Percentiles rank a stretch among this genome's conserved stretches.
Conservation (phyloP, 257 asterid genomes). For the Salvia rosmarinus region DNA sequence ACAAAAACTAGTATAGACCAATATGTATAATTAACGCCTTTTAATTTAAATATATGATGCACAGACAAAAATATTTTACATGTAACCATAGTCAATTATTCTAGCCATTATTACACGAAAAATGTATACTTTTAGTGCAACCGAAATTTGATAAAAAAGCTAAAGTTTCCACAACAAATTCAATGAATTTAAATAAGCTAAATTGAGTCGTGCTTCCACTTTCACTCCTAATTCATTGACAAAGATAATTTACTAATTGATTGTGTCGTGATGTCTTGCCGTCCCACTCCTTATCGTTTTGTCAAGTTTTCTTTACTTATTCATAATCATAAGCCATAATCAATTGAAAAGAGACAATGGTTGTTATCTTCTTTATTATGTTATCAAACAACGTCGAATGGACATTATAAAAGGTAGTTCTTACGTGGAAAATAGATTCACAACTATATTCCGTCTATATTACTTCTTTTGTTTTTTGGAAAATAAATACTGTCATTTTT, state of each 20-base stretch:
- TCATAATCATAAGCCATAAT: background rate
- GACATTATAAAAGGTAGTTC: background rate
- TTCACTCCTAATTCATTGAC: background rate
- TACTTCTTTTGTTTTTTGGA: too few relatives aligned
- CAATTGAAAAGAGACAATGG: background rate
- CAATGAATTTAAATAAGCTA: background rate
- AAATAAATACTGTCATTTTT: too few relatives aligned
- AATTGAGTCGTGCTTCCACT: background rate
- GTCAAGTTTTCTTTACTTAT: background rate
- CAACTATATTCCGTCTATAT: background rate
- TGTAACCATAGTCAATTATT: background rate
- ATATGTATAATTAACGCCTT: too few relatives aligned
- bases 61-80: too few relatives aligned
- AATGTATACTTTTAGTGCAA: too few relatives aligned
- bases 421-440: background rate
- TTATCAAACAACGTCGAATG: background rate
- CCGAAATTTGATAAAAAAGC: too few relatives aligned
- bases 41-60: too few relatives aligned
- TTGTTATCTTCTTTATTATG: background rate
- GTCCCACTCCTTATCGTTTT: background rate
- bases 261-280: constrained; percentile 5
- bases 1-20: too few relatives aligned
- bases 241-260: background rate
- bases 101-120: background rate
- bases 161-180: too few relatives aligned